Base-by-base conservation (phyloP, 1,284 basidiomycete species). In the Mycosarcoma mackinlayi region DNA sequence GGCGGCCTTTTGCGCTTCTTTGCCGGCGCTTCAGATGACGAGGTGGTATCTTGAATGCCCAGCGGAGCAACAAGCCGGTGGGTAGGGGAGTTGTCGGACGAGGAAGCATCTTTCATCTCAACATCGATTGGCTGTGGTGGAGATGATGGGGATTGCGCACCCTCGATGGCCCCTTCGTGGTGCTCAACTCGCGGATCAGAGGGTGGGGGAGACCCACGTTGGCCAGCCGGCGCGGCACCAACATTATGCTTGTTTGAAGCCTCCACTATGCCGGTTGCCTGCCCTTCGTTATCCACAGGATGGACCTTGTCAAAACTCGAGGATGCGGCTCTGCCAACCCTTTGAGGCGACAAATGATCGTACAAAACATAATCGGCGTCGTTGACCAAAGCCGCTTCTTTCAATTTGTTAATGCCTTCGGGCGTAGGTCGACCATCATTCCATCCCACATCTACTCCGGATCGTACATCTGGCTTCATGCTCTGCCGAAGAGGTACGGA, bases 331-430 rank as follows among this genome's bases (percentile, higher is more conserved):
- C n/a, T n/a, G n/a, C n/a, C n/a, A n/a, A n/a, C 16, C 14, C n/a
- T 9, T 18, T 35, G 13, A n/a, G 11, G 34, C n/a, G 4, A 18
- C 1, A 16, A 35, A 0, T 40, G 6, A 10, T 37, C 19, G 18
- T 64, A 58, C 16, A 64, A 34, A 19, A 37, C 61, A 24, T 48
- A 31, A 24, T 31, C 55, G 4, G 38, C 44, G 3, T 42, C 31
- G 7, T 57, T 10, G 6, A 33, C 4, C 7, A 39, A 9, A 14
- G 61, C 54, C 18, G 21, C 18, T 5, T 58, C 46, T 14, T 58
- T 31, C n/a, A 58, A n/a, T 21, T 24, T 46, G 13, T 23, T 7
- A 58, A 7, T 35, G 34, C 44, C 34, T 39, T 41, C 40, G 0
- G 3, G 11, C 3, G 60, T 53, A 1, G 50, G 49, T 14, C 18